A percentile compares a stretch with the other conserved stretches of the same genome.
Conservation (phyloP, 1,139 yeast species). For the Pichia sp. region DNA sequence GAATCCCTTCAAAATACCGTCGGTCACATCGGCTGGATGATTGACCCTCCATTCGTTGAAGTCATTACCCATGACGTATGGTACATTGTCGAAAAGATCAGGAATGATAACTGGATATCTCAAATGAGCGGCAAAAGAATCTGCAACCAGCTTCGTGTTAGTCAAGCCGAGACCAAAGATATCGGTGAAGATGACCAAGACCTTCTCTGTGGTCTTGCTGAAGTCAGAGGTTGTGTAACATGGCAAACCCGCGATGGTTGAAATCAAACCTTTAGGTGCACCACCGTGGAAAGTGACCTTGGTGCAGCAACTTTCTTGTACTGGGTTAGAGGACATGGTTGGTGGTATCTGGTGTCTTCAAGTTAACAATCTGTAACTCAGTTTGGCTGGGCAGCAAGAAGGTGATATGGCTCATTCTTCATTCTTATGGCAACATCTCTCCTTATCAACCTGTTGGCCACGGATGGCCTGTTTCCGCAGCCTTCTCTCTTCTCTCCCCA, state of each 20-base stretch:
- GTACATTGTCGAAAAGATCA: constrained; percentile 61
- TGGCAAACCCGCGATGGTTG: constrained; percentile 38
- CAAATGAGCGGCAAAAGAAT: constrained; percentile 49
- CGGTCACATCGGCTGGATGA: constrained; percentile 45
- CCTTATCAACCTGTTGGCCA: too few species aligned
- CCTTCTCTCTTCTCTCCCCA: too few species aligned
- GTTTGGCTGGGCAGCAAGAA: too few species aligned
- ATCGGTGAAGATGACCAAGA: constrained; percentile 59
- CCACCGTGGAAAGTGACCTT: constrained; percentile 40
- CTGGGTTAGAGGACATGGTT: constrained; percentile 22
- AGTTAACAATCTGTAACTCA: too few species aligned
- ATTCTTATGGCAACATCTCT: too few species aligned
- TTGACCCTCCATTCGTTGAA: constrained; percentile 44
- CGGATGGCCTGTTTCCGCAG: too few species aligned
- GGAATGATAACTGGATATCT: constrained; percentile 67
- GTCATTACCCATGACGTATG: constrained; percentile 28
- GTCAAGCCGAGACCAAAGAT: constrained; percentile 52
- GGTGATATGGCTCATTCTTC: too few species aligned
- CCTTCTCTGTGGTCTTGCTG: constrained; percentile 32
- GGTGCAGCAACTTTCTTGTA: constrained; percentile 40
- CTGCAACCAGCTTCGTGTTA: constrained; percentile 62
- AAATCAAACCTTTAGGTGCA: constrained; percentile 37
- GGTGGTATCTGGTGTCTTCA: too few species aligned
- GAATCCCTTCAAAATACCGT: constrained; percentile 37
- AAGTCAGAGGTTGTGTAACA: constrained; percentile 50